These are phyloP conservation scores for Mercurialis annua DNA, from an alignment of 345 rosid species.

Conservation along the genomic window DNA sequence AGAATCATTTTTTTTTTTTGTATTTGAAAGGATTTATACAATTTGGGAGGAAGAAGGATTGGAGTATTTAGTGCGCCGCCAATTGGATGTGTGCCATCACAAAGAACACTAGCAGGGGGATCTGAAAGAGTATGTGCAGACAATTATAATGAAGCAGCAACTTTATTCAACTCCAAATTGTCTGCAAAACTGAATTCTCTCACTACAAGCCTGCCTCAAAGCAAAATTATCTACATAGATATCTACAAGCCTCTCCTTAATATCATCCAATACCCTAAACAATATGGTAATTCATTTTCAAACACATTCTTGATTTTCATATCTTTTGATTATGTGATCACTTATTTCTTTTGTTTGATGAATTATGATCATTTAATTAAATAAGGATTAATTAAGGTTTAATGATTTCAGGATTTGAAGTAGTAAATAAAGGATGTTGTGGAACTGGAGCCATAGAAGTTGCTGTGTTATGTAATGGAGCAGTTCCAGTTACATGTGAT, in stretches of 20 bases:
- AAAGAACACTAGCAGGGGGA: slow-evolving; percentile 38
- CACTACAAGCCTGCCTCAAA: slow-evolving; percentile 18
- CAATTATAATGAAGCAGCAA: slow-evolving; percentile 33
- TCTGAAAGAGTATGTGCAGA: slow-evolving; percentile 26
- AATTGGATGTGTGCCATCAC: slow-evolving; percentile 50
- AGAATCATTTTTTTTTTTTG: neutral
- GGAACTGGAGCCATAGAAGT: slow-evolving; percentile 39
- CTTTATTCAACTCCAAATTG: slow-evolving; percentile 44
- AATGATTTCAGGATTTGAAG: slow-evolving; percentile 34
- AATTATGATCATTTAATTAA: too few relatives aligned
- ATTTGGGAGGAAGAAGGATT: slow-evolving; percentile 43
- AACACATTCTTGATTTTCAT: neutral
- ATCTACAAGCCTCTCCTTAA: slow-evolving; percentile 50
- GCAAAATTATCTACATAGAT: slow-evolving; percentile 42
- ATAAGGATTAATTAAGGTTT: too few relatives aligned
- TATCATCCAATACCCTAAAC: slow-evolving; percentile 43
- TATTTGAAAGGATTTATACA: slow-evolving; percentile 35
- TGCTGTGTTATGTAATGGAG: slow-evolving; percentile 21
- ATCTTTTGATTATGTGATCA: too few relatives aligned
- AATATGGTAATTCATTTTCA: slow-evolving; percentile 57
- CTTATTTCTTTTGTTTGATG: too few relatives aligned
- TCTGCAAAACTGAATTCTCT: slow-evolving; percentile 29
- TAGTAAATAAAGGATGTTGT: slow-evolving; percentile 42
- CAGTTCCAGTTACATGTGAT: slow-evolving; percentile 21
- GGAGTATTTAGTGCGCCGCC: slow-evolving; percentile 46